A percentile compares a stretch with the other conserved stretches of the same genome.
phyloP scores from a whole-genome alignment of 768 basidiomycete species.

The Floccularia luteovirens region DNA sequence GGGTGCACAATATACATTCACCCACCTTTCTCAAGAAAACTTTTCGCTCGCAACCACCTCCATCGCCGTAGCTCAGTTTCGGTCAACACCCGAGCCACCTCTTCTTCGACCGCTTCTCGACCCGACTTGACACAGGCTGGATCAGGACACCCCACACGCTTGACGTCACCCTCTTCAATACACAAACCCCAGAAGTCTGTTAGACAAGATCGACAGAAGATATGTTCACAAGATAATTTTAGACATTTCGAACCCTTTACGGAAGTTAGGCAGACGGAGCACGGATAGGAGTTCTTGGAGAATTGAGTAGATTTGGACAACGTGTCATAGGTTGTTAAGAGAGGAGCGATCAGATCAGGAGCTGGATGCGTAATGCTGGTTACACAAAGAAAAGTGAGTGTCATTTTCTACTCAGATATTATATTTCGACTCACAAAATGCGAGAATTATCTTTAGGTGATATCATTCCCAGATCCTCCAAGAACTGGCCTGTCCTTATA shows the following conservation, averaged over 20 bases:
- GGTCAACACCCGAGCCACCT: conserved; percentile 65
- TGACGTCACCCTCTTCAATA: conserved; percentile 73
- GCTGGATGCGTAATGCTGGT: conserved; percentile 48
- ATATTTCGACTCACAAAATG: conserved; percentile 30
- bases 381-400: conserved; percentile 4
- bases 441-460: conserved; percentile 18
- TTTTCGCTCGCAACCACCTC: conserved; percentile 72
- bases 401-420: conserved; percentile 4
- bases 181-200: conserved; percentile 77
- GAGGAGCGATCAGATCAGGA: conserved; percentile 40
- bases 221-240: conserved; percentile 62
- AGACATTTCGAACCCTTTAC: conserved; percentile 74
- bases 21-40: conserved; percentile 63
- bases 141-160: conserved; percentile 75
- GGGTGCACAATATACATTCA: not conserved
- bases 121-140: conserved; percentile 65
- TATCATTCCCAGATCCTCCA: conserved; percentile 34
- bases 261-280: conserved; percentile 69
- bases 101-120: conserved; percentile 57
- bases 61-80: conserved; percentile 62
- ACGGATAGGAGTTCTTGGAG: conserved; percentile 56
- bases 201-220: conserved; percentile 81
- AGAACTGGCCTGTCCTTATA: conserved; percentile 60
- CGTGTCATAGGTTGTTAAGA: conserved; percentile 42
- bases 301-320: conserved; percentile 45